Evolutionary conservation across 2,329 filamentous ascomycete genomes (phyloP), one percentile per base, ranked within the genome.

Genomic region (Fusarium sambucinum): DNA sequence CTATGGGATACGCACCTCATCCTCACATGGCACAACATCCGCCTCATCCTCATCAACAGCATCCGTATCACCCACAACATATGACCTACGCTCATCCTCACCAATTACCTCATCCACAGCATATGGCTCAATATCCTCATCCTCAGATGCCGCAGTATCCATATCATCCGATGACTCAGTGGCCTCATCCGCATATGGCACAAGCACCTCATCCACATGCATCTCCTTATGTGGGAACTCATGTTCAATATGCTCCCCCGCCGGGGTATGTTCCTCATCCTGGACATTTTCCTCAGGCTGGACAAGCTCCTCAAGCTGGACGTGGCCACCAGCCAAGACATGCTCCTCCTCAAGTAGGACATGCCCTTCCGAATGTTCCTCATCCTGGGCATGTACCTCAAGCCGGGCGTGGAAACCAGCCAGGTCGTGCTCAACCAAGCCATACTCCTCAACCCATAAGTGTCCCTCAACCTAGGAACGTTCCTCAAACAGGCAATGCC

Each of bases 101-200:
- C 12, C 44, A 52, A 14, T 17, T 45, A 6, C 13, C 32, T 16
- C 50, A 53, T 11, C 8, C 30, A 16, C 37, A 38, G 9, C 38
- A 35, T 11, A 52, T 52, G 23, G 21, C 16, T 12, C 46, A 62
- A 9, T 32, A 37, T 30, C 35, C 17, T n/a, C 48, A 63, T 17
- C 19, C 48, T 19, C 33, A 50, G 5, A 32, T 50, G 17, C 40
- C 14, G 16, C 33, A 40, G 6, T 29, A 21, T 40, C 16, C 25
- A 13, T 13, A 54, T 9, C 25, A 41, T 6, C 12, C 44, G 5
- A 33, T 33, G 32, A 16, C 14, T 33, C 32, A 33, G 4, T 33
- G 27, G 38, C 37, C 23, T 13, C 58, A 38, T 6, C 19, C 21
- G 21, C 32, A 30, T 0, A 44, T 57, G 17, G 4, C 23, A 0